Percentiles rank a stretch among this genome's conserved stretches.
Conservation (phyloP, 805 yeast species). For the Kuraishia floccosa region DNA sequence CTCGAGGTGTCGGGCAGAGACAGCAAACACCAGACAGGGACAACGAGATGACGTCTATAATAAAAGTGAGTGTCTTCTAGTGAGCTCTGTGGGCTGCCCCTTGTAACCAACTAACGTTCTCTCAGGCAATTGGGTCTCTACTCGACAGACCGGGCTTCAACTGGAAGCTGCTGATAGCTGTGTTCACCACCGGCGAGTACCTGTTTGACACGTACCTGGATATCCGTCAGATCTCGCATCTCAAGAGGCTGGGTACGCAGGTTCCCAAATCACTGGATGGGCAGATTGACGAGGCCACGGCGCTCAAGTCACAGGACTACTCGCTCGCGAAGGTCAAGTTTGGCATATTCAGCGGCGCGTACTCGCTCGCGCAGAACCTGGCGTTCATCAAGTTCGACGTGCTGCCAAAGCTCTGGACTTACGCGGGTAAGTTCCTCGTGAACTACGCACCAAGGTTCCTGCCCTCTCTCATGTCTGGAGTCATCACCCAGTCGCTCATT, state of each 20-base stretch:
- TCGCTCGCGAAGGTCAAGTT: slow-evolving; percentile 70
- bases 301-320: slow-evolving; percentile 66
- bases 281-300: slow-evolving; percentile 63
- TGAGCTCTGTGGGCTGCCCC: too few species aligned
- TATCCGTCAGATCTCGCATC: slow-evolving; percentile 65
- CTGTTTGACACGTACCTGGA: slow-evolving; percentile 64
- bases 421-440: slow-evolving; percentile 26
- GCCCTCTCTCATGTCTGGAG: slow-evolving; percentile 29
- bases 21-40: too few species aligned
- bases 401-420: slow-evolving; percentile 52
- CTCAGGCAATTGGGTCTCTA: neutral
- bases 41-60: too few species aligned
- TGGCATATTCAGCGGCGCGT: slow-evolving; percentile 41
- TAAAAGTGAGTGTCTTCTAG: too few species aligned
- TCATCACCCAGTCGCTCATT: slow-evolving; percentile 62
- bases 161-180: slow-evolving; percentile 71
- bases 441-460: slow-evolving; percentile 6
- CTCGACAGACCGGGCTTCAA: slow-evolving; percentile 55
- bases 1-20: too few species aligned
- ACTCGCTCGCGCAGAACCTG: slow-evolving; percentile 42
- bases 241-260: slow-evolving; percentile 28
- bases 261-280: slow-evolving; percentile 64
- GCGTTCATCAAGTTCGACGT: slow-evolving; percentile 48
- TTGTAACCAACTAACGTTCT: neutral
- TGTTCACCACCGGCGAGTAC: slow-evolving; percentile 66